A percentile compares a stretch with the other conserved stretches of the same genome.
Evolutionary conservation across 805 yeast genomes (phyloP).

Genomic region (Groenewaldozyma salmanticensis): DNA sequence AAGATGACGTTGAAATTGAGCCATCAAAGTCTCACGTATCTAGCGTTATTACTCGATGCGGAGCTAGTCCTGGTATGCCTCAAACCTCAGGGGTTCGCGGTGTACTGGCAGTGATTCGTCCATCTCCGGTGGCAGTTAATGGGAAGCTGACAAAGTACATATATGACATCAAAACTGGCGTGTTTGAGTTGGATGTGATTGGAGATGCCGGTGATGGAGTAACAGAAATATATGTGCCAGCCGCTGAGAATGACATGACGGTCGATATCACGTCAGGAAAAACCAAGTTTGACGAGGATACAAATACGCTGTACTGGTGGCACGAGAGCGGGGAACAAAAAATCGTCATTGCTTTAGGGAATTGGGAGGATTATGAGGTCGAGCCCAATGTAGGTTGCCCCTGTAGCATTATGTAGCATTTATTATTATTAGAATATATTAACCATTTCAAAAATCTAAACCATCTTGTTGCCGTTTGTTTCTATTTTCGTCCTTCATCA

Average conservation of each 20-base stretch:
- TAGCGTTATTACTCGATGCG: background rate
- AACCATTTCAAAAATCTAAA: slow-evolving; percentile 8
- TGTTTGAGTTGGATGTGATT: slow-evolving; percentile 34
- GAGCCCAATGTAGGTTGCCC: slow-evolving; percentile 4
- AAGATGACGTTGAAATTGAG: background rate
- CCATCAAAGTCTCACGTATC: slow-evolving; percentile 1
- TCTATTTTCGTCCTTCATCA: slow-evolving; percentile 43
- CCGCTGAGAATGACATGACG: slow-evolving; percentile 36
- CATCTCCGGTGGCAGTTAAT: slow-evolving; percentile 54
- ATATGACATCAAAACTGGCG: slow-evolving; percentile 45
- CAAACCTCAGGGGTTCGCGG: slow-evolving; percentile 57
- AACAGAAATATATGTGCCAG: slow-evolving; percentile 60
- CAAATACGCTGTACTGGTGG: slow-evolving; percentile 62
- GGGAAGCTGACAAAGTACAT: slow-evolving; percentile 49
- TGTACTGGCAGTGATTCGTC: slow-evolving; percentile 63
- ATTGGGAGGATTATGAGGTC: slow-evolving; percentile 1
- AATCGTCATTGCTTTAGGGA: background rate
- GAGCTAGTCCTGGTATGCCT: slow-evolving; percentile 14
- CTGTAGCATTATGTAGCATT: slow-evolving; percentile 8
- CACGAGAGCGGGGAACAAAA: slow-evolving; percentile 29
- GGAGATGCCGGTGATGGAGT: slow-evolving; percentile 17
- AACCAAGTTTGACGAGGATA: slow-evolving; percentile 40
- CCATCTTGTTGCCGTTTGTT: slow-evolving; percentile 36
- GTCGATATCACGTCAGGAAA: slow-evolving; percentile 48
- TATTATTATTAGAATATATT: slow-evolving; percentile 1